phyloP scores from a whole-genome alignment of 805 yeast genomes.

The Zygoascus flipseniorum region DNA sequence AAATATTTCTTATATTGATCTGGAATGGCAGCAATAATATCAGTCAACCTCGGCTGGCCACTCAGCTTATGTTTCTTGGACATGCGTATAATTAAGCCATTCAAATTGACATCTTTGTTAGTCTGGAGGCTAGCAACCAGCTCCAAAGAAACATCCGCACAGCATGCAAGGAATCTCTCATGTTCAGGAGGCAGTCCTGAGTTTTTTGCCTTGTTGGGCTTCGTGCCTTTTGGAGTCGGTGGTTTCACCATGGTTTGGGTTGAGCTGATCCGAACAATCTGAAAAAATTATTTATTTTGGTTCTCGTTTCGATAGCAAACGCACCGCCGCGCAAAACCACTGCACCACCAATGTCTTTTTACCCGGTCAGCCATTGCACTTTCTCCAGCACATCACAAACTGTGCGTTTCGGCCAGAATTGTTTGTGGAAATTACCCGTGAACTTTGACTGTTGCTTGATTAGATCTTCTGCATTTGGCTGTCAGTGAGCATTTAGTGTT shows the following conservation, averaged over 20 bases:
- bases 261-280: not conserved
- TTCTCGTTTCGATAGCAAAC: not conserved
- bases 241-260: constrained; percentile 1
- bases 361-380: too few species aligned
- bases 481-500: too few species aligned
- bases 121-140: constrained; percentile 67
- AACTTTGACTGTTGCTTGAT: too few species aligned
- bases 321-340: too few species aligned
- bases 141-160: constrained; percentile 85
- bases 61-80: constrained; percentile 88
- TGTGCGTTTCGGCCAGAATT: too few species aligned
- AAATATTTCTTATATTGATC: constrained; percentile 89
- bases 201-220: constrained; percentile 35
- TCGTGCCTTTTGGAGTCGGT: constrained; percentile 10
- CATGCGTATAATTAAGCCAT: constrained; percentile 75
- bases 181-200: constrained; percentile 68
- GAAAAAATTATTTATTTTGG: not conserved
- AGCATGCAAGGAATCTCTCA: constrained; percentile 86
- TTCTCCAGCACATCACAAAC: too few species aligned
- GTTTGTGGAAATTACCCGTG: too few species aligned
- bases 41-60: constrained; percentile 90
- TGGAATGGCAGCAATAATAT: constrained; percentile 89
- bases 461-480: too few species aligned
- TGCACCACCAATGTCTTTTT: too few species aligned
- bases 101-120: constrained; percentile 74